A percentile compares a stretch with the other conserved stretches of the same genome.
Conservation (phyloP, 2,329 filamentous ascomycete species). For the Cytospora mali region DNA sequence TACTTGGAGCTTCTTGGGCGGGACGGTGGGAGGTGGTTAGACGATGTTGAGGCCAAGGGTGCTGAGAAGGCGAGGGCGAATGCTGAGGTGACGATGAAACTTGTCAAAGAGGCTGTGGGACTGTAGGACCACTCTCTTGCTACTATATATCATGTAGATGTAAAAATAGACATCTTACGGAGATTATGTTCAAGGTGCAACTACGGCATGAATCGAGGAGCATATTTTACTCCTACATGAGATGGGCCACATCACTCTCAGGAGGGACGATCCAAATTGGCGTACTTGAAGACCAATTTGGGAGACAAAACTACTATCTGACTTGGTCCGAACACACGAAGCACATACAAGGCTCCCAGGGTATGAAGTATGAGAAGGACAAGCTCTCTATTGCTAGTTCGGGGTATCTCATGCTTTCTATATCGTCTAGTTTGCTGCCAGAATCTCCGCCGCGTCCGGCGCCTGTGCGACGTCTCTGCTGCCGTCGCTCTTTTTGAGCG, state of each 20-base stretch:
- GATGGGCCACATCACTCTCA: too few species aligned
- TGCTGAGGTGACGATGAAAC: conserved; percentile 60
- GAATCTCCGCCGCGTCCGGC: conserved; percentile 58
- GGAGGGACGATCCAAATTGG: too few species aligned
- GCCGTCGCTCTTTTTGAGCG: conserved; percentile 46
- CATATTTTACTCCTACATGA: too few species aligned
- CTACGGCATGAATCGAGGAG: not conserved
- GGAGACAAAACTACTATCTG: too few species aligned
- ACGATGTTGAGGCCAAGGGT: conserved; percentile 60
- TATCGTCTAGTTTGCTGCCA: conserved; percentile 54
- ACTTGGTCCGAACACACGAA: too few species aligned
- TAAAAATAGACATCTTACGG: not conserved
- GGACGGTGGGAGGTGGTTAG: conserved; percentile 55
- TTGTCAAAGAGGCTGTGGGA: conserved; percentile 56
- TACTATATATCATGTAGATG: conserved; percentile 1
- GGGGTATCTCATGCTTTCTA: conserved; percentile 25
- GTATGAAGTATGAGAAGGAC: not conserved
- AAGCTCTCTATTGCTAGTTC: conserved; percentile 11
- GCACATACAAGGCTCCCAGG: not conserved
- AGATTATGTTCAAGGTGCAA: not conserved
- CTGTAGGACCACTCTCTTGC: conserved; percentile 35
- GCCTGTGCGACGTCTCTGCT: conserved; percentile 49
- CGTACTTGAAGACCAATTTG: too few species aligned
- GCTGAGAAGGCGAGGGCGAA: conserved; percentile 62
- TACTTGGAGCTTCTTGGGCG: conserved; percentile 43